Base-by-base conservation (phyloP, 2,329 filamentous ascomycete genomes). In the Aspergillus sergii region DNA sequence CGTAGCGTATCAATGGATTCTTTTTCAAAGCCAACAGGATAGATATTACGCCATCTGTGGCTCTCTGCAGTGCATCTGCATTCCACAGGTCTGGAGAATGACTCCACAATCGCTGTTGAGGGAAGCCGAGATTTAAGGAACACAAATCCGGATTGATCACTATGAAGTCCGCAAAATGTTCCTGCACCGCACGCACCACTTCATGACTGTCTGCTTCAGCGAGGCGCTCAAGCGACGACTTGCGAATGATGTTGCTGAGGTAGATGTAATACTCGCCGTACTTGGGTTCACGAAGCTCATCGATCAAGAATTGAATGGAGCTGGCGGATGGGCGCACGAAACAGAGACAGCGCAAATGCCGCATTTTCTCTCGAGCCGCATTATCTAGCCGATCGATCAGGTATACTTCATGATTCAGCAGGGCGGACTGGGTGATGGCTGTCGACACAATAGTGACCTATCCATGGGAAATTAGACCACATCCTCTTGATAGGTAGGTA, bases 201-300 rank as follows among this genome's bases (percentile, higher is more conserved):
- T 99, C 96, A 74, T 99, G 93, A 71, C 97, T 94, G 76, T 99
- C 95, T 30, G 95, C 94, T 82, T 99, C 96, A 39, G 95, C 95
- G 50, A 99, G 83, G 50, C 95, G 88, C 78, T 99, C 95, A 28
- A 99, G 84, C 0, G 94, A 92, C 2, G 95, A 98, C 80, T 99
- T 99, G 79, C 96, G 96, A 74, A 95, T 90, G 63, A 99, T 91
- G 77, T 99, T 99, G 83, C 93, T 98, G 78, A 99, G 97, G 79
- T 96, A 97, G 61, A 99, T 86, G 74, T 96, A 89, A 80, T 99
- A 99, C 81, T 99, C 95, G 68, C 95, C 94, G 72, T 99, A 99
- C 76, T 94, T 97, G 5, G 95, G 96, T 57, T 98, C 94, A 64
- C 95, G 88, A 61, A 99, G 85, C 81, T 99, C 95, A 74, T 99